A percentile compares a stretch with the other conserved stretches of the same genome.
phyloP scores from a whole-genome alignment of 805 yeast species.

The Saturnispora gosingensis region DNA sequence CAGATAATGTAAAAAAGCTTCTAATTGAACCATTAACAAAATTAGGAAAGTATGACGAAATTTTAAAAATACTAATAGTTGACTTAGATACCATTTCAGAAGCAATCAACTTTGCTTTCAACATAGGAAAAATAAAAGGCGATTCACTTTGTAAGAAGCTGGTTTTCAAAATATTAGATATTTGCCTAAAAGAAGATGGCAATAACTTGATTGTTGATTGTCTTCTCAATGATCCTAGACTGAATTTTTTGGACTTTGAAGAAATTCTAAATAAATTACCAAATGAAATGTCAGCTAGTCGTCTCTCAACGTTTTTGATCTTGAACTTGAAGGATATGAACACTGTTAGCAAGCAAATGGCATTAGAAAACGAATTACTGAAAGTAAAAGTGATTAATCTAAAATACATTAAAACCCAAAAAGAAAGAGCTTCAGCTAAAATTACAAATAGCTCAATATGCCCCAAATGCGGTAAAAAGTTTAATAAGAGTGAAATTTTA shows the following conservation, averaged over 20 bases:
- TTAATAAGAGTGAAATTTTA: slow-evolving; percentile 37
- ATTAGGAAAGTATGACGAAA: slow-evolving; percentile 51
- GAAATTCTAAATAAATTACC: slow-evolving; percentile 46
- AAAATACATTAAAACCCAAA: slow-evolving; percentile 31
- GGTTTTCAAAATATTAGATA: slow-evolving; percentile 42
- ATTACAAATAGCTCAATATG: slow-evolving; percentile 46
- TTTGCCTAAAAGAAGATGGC: slow-evolving; percentile 22
- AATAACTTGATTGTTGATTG: slow-evolving; percentile 23
- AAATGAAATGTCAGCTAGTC: slow-evolving; percentile 33
- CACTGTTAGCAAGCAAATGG: slow-evolving; percentile 30
- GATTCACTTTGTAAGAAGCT: slow-evolving; percentile 17
- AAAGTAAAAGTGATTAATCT: slow-evolving; percentile 43
- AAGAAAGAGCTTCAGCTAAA: slow-evolving; percentile 28
- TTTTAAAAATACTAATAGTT: slow-evolving; percentile 51
- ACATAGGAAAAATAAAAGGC: slow-evolving; percentile 28
- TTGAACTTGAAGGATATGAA: slow-evolving; percentile 35
- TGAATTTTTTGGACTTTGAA: slow-evolving; percentile 21
- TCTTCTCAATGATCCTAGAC: slow-evolving; percentile 17
- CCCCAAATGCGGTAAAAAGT: slow-evolving; percentile 44
- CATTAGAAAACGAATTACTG: slow-evolving; percentile 39
- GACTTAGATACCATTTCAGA: slow-evolving; percentile 45
- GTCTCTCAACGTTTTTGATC: slow-evolving; percentile 36
- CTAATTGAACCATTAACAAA: slow-evolving; percentile 50
- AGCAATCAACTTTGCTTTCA: slow-evolving; percentile 56
- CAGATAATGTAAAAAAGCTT: slow-evolving; percentile 29